Evolutionary conservation across 345 rosid genomes (phyloP).

Genomic region (Isatis tinctoria): DNA sequence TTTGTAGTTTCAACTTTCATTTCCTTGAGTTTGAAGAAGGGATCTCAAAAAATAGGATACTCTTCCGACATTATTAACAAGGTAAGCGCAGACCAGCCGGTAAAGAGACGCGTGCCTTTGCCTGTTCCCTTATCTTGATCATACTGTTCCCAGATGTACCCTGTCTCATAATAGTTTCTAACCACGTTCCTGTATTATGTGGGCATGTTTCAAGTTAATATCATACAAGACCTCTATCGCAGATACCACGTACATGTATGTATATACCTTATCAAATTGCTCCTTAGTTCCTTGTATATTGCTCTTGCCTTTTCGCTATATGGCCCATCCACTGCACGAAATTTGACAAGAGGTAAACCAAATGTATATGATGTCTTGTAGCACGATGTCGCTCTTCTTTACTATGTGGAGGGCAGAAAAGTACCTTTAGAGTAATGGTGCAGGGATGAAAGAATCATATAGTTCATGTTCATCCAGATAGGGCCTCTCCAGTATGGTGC

Average conservation of each 20-base stretch:
- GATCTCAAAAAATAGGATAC: slow-evolving; percentile 35
- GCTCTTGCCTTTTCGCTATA: slow-evolving; percentile 57
- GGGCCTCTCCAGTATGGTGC: slow-evolving; percentile 99
- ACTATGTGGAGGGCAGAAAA: not conserved
- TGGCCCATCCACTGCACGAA: slow-evolving; percentile 71
- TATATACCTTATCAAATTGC: slow-evolving; percentile 70
- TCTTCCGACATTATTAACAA: slow-evolving; percentile 78
- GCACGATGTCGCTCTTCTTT: not conserved
- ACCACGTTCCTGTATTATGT: slow-evolving; percentile 63
- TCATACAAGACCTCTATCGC: not conserved
- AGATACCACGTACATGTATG: not conserved
- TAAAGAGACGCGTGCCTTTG: slow-evolving; percentile 73
- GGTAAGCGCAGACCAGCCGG: slow-evolving; percentile 93
- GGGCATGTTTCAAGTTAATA: slow-evolving; percentile 10
- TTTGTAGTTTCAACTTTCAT: not conserved
- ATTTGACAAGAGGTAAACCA: not conserved
- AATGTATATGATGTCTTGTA: not conserved
- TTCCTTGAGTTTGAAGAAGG: not conserved
- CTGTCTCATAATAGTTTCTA: slow-evolving; percentile 62
- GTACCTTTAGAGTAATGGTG: slow-evolving; percentile 81
- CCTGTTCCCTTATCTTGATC: slow-evolving; percentile 80
- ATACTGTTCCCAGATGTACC: slow-evolving; percentile 95
- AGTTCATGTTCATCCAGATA: slow-evolving; percentile 95
- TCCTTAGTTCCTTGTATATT: slow-evolving; percentile 62
- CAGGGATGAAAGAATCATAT: slow-evolving; percentile 83